A percentile compares a stretch with the other conserved stretches of the same genome.
Evolutionary conservation across 2,329 filamentous ascomycete genomes (phyloP).

Genomic region (Venturia carpophila): DNA sequence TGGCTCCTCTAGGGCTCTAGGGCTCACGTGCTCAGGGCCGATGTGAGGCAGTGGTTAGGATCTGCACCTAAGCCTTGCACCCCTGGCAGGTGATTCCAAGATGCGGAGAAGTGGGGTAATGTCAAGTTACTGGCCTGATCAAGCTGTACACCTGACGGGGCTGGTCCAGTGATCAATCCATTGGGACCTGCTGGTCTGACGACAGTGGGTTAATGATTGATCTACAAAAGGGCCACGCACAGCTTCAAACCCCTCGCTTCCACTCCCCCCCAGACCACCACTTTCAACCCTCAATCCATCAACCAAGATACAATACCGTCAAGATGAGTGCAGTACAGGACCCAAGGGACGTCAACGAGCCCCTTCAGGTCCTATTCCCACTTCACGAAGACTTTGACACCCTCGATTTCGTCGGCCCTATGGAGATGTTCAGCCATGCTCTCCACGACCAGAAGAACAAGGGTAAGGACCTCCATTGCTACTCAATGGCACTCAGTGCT

Average conservation of each 20-base stretch:
- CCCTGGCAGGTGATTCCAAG: conserved; percentile 6
- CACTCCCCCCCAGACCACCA: conserved; percentile 7
- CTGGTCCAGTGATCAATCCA: background rate
- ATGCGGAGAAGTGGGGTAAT: conserved; percentile 5
- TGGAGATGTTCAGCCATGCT: conserved; percentile 50
- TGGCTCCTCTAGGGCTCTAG: background rate
- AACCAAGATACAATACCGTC: conserved; percentile 25
- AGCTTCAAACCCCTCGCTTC: conserved; percentile 19
- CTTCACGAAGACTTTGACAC: conserved; percentile 50
- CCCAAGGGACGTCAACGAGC: conserved; percentile 31
- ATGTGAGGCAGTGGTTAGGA: background rate
- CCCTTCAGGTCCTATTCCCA: conserved; percentile 54
- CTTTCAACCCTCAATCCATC: background rate
- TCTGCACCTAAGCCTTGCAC: background rate
- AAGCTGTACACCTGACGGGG: background rate
- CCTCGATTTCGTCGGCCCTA: conserved; percentile 49
- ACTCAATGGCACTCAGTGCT: conserved; percentile 3
- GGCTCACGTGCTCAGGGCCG: background rate
- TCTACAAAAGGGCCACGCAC: background rate
- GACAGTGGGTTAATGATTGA: background rate
- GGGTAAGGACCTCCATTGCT: background rate
- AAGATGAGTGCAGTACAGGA: conserved; percentile 44
- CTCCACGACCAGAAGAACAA: conserved; percentile 46
- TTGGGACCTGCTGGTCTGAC: background rate
- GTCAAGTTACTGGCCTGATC: conserved; percentile 9